A percentile compares a stretch with the other conserved stretches of the same genome.
These are phyloP conservation scores for Dactylorhiza incarnata DNA, from an alignment of 106 monocot genomes.

Conservation along the genomic window DNA sequence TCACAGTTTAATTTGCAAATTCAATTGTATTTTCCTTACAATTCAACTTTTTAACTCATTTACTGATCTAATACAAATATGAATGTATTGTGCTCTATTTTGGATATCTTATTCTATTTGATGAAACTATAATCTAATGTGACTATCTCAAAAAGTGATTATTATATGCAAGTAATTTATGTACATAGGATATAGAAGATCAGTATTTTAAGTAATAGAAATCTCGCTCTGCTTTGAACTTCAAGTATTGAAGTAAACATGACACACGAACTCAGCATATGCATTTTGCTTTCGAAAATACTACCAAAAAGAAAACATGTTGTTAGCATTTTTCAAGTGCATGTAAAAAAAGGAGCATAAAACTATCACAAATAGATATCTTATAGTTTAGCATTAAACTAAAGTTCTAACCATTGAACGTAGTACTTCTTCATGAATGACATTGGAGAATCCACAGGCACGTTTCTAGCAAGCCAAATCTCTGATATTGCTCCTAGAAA, in stretches of 20 bases:
- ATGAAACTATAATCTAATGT: background rate
- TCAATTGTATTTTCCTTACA: too few relatives aligned
- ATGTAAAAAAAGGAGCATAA: background rate
- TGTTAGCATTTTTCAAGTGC: background rate
- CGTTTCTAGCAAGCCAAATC: conserved; percentile 65
- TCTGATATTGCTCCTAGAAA: conserved; percentile 77
- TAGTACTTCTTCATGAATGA: conserved; percentile 73
- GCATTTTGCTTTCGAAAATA: background rate
- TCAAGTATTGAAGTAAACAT: background rate
- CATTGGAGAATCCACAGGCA: conserved; percentile 54
- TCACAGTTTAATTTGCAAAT: too few relatives aligned
- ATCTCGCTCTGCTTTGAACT: background rate
- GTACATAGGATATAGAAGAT: background rate
- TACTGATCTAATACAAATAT: too few relatives aligned
- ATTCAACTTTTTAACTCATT: too few relatives aligned
- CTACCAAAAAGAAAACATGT: background rate
- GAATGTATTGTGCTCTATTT: too few relatives aligned
- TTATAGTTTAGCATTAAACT: background rate
- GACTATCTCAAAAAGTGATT: background rate
- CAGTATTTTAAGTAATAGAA: background rate
- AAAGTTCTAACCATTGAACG: conserved; percentile 57
- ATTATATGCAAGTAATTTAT: background rate
- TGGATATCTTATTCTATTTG: background rate
- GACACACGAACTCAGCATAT: background rate
- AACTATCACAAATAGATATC: background rate